Evolutionary conservation across 176 grass and related monocot genomes (phyloP).

Genomic region (Musa acuminata): DNA sequence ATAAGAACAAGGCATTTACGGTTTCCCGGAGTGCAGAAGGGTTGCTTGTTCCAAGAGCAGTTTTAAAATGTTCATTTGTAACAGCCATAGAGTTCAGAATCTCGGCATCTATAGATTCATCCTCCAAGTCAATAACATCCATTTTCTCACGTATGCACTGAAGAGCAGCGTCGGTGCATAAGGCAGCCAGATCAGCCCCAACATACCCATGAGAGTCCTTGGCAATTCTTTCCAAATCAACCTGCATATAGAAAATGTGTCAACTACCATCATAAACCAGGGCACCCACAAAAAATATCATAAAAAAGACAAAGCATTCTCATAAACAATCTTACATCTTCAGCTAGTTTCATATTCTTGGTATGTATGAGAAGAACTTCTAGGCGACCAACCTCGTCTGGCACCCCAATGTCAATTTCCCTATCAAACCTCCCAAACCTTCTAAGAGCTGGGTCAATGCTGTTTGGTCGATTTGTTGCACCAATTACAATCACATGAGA

Average conservation of each 20-base stretch:
- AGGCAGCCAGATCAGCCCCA: not conserved
- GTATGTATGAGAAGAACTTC: too few relatives aligned
- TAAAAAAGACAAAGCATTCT: too few relatives aligned
- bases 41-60: constrained; percentile 6
- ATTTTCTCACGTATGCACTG: constrained; percentile 70
- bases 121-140: constrained; percentile 40
- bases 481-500: not conserved
- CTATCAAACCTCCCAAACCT: not conserved
- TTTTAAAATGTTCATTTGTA: not conserved
- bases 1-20: not conserved
- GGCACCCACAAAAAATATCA: too few relatives aligned
- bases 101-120: constrained; percentile 5
- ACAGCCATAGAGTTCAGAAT: constrained; percentile 52
- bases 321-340: not conserved
- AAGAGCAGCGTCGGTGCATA: constrained; percentile 51
- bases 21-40: constrained; percentile 60
- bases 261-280: too few relatives aligned
- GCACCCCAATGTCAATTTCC: too few relatives aligned
- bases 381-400: too few relatives aligned
- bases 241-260: too few relatives aligned
- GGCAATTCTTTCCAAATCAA: too few relatives aligned
- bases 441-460: constrained; percentile 52
- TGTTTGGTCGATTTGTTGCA: constrained; percentile 51
- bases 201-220: too few relatives aligned
- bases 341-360: not conserved